phyloP scores from a whole-genome alignment of 2,329 filamentous ascomycete genomes.

The Neoascochyta sp. region DNA sequence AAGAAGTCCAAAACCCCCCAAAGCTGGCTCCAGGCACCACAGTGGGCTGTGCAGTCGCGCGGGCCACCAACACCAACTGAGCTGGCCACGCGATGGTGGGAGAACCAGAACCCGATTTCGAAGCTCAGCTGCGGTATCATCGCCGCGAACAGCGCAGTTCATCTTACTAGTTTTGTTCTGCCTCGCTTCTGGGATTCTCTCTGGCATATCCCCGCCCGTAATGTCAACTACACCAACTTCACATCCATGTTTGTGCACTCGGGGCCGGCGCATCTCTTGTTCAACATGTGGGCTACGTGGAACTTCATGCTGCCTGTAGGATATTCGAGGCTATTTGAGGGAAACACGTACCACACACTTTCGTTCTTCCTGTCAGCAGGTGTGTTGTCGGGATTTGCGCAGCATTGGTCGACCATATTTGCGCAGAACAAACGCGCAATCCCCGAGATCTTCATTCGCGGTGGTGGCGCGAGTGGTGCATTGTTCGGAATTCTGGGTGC shows the following conservation, averaged over 20 bases:
- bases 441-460: constrained; percentile 23
- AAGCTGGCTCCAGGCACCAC: constrained; percentile 16
- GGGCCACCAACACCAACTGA: constrained; percentile 26
- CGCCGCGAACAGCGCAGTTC: constrained; percentile 24
- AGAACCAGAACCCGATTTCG: constrained; percentile 22
- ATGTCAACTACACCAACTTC: constrained; percentile 29
- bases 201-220: constrained; percentile 31
- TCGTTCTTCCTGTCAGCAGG: constrained; percentile 32
- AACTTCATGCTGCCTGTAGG: constrained; percentile 32
- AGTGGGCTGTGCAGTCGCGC: constrained; percentile 13
- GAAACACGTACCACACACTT: constrained; percentile 25
- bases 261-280: constrained; percentile 18
- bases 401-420: constrained; percentile 29
- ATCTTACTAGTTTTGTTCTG: constrained; percentile 22
- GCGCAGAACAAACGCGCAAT: constrained; percentile 13
- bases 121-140: constrained; percentile 28
- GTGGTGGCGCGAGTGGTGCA: constrained; percentile 35
- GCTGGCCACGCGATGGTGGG: constrained; percentile 24
- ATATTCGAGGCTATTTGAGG: constrained; percentile 28
- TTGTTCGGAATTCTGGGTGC: constrained; percentile 28
- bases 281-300: constrained; percentile 31
- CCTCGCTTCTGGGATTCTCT: constrained; percentile 22
- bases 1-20: constrained; percentile 15
- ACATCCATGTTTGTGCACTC: constrained; percentile 28
- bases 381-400: constrained; percentile 28